A percentile compares a stretch with the other conserved stretches of the same genome.
phyloP scores from a whole-genome alignment of 305 asterid genomes.

The Solanum hybrid region DNA sequence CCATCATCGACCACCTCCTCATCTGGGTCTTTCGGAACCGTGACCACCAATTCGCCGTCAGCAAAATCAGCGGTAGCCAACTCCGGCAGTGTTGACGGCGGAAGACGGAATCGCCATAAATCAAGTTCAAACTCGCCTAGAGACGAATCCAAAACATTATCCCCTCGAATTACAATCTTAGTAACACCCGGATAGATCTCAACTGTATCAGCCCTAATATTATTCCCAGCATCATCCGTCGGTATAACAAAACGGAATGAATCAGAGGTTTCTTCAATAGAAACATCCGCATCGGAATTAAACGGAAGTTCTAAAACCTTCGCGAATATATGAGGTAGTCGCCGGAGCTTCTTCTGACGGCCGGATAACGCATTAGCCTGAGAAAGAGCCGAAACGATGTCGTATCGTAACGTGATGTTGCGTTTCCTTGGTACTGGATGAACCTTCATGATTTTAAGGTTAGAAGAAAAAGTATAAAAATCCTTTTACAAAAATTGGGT shows the following conservation, averaged over 20 bases:
- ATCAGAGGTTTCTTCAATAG: slow-evolving; percentile 49
- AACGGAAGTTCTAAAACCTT: slow-evolving; percentile 82
- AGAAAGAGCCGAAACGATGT: slow-evolving; percentile 50
- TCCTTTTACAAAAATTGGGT: neutral
- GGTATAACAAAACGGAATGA: slow-evolving; percentile 50
- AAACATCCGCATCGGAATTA: slow-evolving; percentile 63
- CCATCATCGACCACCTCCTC: slow-evolving; percentile 16
- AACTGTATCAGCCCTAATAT: slow-evolving; percentile 51
- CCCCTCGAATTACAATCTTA: slow-evolving; percentile 53
- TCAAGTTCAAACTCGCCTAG: slow-evolving; percentile 63
- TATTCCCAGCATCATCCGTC: slow-evolving; percentile 36
- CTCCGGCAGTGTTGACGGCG: slow-evolving; percentile 55
- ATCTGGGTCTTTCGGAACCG: slow-evolving; percentile 59
- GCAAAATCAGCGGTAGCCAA: slow-evolving; percentile 50
- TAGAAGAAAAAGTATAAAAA: neutral
- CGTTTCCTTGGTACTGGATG: slow-evolving; percentile 62
- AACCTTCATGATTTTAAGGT: slow-evolving; percentile 45
- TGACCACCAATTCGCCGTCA: slow-evolving; percentile 69
- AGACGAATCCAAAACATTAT: slow-evolving; percentile 30
- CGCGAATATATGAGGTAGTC: slow-evolving; percentile 81
- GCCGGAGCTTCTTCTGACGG: slow-evolving; percentile 69
- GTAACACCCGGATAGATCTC: slow-evolving; percentile 86
- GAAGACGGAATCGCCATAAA: slow-evolving; percentile 81
- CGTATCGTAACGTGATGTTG: slow-evolving; percentile 20
- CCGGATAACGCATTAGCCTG: slow-evolving; percentile 14